Evolutionary conservation across 352 stramenopile genomes (phyloP), one percentile per base, ranked within the genome.

Genomic region (Pythium rhizo-oryzae): DNA sequence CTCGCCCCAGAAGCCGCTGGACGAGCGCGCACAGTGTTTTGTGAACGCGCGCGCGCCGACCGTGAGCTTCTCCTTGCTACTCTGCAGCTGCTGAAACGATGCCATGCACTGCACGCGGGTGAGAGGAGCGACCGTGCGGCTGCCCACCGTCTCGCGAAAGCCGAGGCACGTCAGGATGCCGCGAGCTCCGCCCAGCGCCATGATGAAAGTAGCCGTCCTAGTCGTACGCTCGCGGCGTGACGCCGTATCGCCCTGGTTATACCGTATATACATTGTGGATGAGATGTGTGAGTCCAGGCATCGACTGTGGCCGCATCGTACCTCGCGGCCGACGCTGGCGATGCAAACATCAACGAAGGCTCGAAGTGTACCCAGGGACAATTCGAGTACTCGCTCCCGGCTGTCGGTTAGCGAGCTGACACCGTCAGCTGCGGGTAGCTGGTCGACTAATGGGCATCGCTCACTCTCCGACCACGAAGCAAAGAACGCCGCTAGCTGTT

Each of bases 1-100:
- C 24, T 70, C 56, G 0, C 80, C 82, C 74, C 86, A 92, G 82
- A 85, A 96, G 16, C 80, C 79, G 59, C 79, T 80, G 0, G 73
- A 75, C 47, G 82, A 89, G 47, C 86, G 80, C n/a, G 78, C 73
- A 62, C 82, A 92, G 69, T 94, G 88, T 65, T 96, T 96, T 28
- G 77, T 90, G 67, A 91, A 89, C 37, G 87, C 85, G 25, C 85
- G 71, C 4, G 86, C 88, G 13, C 88, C 86, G 23, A 94, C 80
- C 0, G 85, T 92, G n/a, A 96, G 79, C 44, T 67, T 76, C 35
- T 81, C 80, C 25, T 65, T 65, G 39, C 25, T 33, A 12, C 62
- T 69, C n/a, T 90, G 73, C 4, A 54, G 66, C 55, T 82, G 65
- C 12, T 63, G 65, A 55, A 94, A 94, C 0, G 84, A 76, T 19